Base-by-base conservation (phyloP, 2,329 filamentous ascomycete genomes). In the Penicillium sclerotigenum region DNA sequence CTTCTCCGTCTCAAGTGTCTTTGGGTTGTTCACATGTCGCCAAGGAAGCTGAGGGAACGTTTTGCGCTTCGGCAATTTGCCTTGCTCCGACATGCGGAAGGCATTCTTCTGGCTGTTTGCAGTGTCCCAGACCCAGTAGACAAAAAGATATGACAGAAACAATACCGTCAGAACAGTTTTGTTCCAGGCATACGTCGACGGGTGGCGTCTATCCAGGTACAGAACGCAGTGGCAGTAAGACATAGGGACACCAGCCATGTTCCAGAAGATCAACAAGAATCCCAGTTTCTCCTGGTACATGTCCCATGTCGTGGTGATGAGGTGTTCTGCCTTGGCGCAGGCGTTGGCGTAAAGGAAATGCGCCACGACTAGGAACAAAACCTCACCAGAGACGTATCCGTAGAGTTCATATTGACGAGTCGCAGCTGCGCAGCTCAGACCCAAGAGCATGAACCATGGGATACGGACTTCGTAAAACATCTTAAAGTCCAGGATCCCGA, bases 231-330 rank as follows among this genome's bases (percentile, higher is more conserved):
- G 91, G 77, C 91, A 95, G 81, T 96, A 96, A 29, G 86, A 90
- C 54, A 96, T 82, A 6, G 91, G 91, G 13, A 96, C 91, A 60
- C 91, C 91, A 36, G 91, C 91, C 71, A 96, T 81, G 75, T 96
- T 96, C 91, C 91, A 96, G 83, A 96, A 96, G 72, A 94, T 95
- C 64, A 96, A 84, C 91, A 96, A 95, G 79, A 96, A 96, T 36
- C 91, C 91, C 82, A 89, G 91, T 77, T 96, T 96, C 79, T 96
- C 91, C 68, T 90, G 92, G 79, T 94, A 96, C 87, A 96, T 96
- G 69, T 96, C 91, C 88, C 91, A 96, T 49, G 89, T 94, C 4
- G 89, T 88, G 56, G 90, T 84, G 72, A 96, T 96, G 69, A 91
- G 81, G 74, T 96, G 90, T 76, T 96, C 91, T 29, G 88, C 92